These are phyloP conservation scores for Zoysia japonica DNA, from an alignment of 176 grass and related monocot genomes.

Conservation along the genomic window DNA sequence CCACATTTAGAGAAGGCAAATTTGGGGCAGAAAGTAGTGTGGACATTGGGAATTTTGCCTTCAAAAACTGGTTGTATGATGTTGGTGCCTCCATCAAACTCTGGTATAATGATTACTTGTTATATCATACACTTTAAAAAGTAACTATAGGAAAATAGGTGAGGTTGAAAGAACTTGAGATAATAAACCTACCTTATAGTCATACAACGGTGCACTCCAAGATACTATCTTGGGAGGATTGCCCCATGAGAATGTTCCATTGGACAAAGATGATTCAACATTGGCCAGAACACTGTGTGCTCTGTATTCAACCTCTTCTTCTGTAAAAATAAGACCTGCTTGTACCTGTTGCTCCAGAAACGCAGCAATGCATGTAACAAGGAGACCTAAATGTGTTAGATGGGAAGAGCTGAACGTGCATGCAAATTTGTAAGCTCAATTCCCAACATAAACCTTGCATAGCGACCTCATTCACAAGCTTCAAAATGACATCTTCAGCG, in stretches of 20 bases:
- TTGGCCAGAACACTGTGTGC: slow-evolving; percentile 48
- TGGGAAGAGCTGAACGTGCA: slow-evolving; percentile 7
- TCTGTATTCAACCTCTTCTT: slow-evolving; percentile 81
- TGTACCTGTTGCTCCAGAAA: slow-evolving; percentile 70
- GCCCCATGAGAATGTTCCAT: slow-evolving; percentile 59
- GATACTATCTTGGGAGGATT: slow-evolving; percentile 66
- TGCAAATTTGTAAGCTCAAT: slow-evolving; percentile 34
- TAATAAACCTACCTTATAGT: slow-evolving; percentile 65
- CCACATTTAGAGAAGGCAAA: slow-evolving; percentile 69
- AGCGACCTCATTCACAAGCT: slow-evolving; percentile 91
- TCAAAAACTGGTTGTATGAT: slow-evolving; percentile 61
- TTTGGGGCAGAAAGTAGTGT: slow-evolving; percentile 53
- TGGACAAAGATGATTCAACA: slow-evolving; percentile 77
- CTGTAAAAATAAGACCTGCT: slow-evolving; percentile 74
- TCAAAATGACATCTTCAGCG: slow-evolving; percentile 72
- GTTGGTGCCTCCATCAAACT: slow-evolving; percentile 52
- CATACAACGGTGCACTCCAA: slow-evolving; percentile 79
- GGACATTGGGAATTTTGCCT: slow-evolving; percentile 54
- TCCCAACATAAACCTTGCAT: slow-evolving; percentile 68
- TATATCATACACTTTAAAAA: slow-evolving; percentile 28
- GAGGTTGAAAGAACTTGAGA: slow-evolving; percentile 10
- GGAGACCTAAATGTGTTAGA: slow-evolving; percentile 42
- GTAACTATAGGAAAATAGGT: slow-evolving; percentile 12
- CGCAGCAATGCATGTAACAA: slow-evolving; percentile 41
- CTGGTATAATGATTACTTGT: slow-evolving; percentile 52